Conservation (phyloP, 108 stramenopile genomes). For the Pelagomonas calceolata region DNA sequence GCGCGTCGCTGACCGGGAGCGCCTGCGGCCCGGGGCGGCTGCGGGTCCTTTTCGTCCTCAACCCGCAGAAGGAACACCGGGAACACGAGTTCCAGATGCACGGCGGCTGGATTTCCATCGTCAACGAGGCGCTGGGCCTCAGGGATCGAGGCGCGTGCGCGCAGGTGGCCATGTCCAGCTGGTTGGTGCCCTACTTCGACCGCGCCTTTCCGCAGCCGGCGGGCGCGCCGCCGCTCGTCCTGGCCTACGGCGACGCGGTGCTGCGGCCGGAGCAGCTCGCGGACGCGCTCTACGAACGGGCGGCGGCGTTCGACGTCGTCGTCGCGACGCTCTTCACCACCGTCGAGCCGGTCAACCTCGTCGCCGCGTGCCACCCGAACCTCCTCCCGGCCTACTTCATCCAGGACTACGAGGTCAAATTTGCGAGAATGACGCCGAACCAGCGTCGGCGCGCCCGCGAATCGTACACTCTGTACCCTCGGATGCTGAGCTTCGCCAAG, state of each 20-base stretch:
- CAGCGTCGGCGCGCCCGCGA: not conserved
- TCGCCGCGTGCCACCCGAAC: not conserved
- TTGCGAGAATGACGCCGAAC: not conserved
- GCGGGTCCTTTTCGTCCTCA: not conserved
- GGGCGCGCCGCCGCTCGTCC: no score
- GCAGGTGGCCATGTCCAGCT: not conserved
- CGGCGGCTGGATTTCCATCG: not conserved
- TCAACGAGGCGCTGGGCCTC: not conserved
- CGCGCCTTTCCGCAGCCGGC: no score
- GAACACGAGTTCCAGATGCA: not conserved
- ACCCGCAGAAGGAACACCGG: not conserved
- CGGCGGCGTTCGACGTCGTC: not conserved
- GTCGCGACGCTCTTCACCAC: not conserved
- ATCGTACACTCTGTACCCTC: not conserved
- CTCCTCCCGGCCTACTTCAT: not conserved
- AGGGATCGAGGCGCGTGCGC: not conserved
- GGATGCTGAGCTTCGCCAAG: not conserved
- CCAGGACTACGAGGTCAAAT: not conserved
- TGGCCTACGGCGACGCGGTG: not conserved
- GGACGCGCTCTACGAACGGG: not conserved
- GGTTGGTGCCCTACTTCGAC: not conserved
- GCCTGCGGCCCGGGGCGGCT: not conserved
- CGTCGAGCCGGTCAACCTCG: not conserved
- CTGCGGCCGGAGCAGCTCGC: not conserved
- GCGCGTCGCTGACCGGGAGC: not conserved